Base-by-base conservation (phyloP, 2,329 filamentous ascomycete species). In the Diaporthe batatas region DNA sequence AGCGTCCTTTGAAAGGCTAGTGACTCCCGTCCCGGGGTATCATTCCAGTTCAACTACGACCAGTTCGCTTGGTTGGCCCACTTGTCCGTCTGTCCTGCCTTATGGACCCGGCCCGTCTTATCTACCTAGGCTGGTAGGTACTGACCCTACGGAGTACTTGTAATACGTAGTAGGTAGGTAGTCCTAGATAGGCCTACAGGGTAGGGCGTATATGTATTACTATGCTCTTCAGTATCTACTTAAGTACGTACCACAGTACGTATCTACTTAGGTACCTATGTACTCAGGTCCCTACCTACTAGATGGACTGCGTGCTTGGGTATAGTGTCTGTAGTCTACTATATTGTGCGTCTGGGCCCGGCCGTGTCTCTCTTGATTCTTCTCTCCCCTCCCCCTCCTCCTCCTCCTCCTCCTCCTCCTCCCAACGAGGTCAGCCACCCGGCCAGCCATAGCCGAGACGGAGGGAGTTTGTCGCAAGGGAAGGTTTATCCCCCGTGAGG, bases 1-100 rank as follows among this genome's bases (percentile, higher is more conserved):
- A 51, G 62, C 62, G 62, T 44, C 29, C 29, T 51, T 23, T 36
- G 29, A 23, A 32, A 39, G 11, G 25, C 62, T 65, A 65, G 29
- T 36, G 44, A 51, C 62, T 65, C 44, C 62, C 62, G 62, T 65
- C 62, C 62, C 62, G 62, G 44, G 44, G 44, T 65, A 65, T 65
- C 62, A 51, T 65, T 65, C 44, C 62, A 65, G 44, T 11, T 12
- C 29, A 21, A 65, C 44, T 51, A 39, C 21, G 4, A 34, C 29
- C 14, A 44, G 14, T 5, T 6, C 16, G 11, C 36, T 14, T 44
- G 16, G 42, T 21, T 25, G 55, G 36, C 36, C 51, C n/a, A 44
- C 16, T 44, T 23, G 57, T 47, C 57, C 34, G 36, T n/a, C 54
- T 44, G 12, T 23, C 11, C 23, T 25, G 34, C 55, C 21, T 21